phyloP scores from a whole-genome alignment of 306 rosid genomes.

The Albizia julibrissin region DNA sequence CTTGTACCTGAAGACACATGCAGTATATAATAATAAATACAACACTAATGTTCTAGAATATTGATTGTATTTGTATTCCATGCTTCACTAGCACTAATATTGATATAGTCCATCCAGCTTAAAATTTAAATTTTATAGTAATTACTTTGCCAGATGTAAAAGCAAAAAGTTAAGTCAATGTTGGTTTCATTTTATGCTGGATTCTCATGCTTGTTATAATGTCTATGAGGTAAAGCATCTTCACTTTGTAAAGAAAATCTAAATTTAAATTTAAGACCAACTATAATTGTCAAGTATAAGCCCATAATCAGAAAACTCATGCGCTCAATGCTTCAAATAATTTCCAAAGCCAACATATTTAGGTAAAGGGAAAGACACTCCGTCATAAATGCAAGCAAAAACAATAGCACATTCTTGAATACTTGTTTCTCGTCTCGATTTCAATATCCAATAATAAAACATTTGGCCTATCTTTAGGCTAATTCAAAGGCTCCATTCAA shows the following conservation, averaged over 20 bases:
- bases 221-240: conserved; percentile 72
- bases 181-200: conserved; percentile 69
- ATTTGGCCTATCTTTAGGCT: not conserved
- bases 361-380: not conserved
- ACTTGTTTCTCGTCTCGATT: not conserved
- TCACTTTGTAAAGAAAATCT: not conserved
- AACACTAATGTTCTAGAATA: not conserved
- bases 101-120: not conserved
- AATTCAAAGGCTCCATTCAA: not conserved
- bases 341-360: not conserved
- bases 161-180: not conserved
- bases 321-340: no score
- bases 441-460: not conserved
- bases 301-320: not conserved
- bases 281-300: not conserved
- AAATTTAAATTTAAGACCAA: not conserved
- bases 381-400: not conserved
- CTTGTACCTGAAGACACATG: not conserved
- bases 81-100: not conserved
- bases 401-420: not conserved
- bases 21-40: not conserved
- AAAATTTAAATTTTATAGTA: not conserved
- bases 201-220: conserved; percentile 83
- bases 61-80: not conserved
- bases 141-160: not conserved